phyloP scores from a whole-genome alignment of 2,329 filamentous ascomycete species.

The Calonectria ilicicola region DNA sequence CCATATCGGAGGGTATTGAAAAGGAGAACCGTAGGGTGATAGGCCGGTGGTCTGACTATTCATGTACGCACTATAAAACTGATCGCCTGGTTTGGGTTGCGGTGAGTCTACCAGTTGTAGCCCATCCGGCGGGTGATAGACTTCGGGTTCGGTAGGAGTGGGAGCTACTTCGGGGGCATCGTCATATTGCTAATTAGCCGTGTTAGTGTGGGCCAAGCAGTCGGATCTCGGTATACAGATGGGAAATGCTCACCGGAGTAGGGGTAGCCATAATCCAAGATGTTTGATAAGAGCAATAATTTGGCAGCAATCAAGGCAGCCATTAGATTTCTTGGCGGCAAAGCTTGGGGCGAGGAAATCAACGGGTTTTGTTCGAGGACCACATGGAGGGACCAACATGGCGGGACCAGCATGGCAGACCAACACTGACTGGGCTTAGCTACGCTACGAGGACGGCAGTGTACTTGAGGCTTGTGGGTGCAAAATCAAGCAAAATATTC shows the following conservation, averaged over 20 bases:
- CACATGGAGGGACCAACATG: background rate
- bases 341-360: background rate
- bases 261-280: background rate
- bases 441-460: background rate
- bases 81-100: background rate
- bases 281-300: background rate
- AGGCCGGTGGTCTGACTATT: background rate
- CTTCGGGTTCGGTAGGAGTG: background rate
- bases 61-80: background rate
- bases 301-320: background rate
- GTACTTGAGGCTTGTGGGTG: background rate
- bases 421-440: background rate
- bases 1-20: background rate
- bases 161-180: background rate
- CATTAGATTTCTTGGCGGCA: background rate
- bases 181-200: background rate
- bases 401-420: too few species aligned
- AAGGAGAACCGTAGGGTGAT: background rate
- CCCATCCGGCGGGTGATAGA: background rate
- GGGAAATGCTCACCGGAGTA: background rate
- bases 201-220: background rate
- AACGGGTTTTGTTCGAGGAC: background rate
- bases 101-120: background rate
- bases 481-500: background rate
- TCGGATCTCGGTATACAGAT: background rate